Percentiles rank a stretch among this genome's conserved stretches.
These are phyloP conservation scores for Ceratocystis eucalypticola DNA, from an alignment of 2,329 filamentous ascomycete species.

Conservation along the genomic window DNA sequence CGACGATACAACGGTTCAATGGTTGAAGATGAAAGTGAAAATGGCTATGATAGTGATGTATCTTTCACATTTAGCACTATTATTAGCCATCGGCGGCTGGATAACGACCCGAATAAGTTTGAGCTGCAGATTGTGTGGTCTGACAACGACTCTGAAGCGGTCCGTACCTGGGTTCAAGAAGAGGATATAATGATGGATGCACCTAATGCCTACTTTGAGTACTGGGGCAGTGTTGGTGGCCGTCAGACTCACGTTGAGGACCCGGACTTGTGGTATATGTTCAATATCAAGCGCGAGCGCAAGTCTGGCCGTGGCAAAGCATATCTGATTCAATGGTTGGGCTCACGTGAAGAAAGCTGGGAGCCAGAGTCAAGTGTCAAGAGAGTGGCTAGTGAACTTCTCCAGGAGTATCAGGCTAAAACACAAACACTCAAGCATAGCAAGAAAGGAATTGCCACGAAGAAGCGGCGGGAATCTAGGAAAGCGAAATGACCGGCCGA, in stretches of 20 bases:
- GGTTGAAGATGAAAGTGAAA: background rate
- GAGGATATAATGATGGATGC: conserved; percentile 16
- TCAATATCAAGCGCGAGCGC: conserved; percentile 12
- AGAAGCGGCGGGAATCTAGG: background rate
- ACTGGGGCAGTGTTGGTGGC: conserved; percentile 15
- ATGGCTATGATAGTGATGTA: background rate
- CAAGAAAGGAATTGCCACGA: background rate
- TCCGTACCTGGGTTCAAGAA: conserved; percentile 9
- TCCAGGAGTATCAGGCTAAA: conserved; percentile 10
- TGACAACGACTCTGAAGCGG: background rate
- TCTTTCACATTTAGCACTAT: background rate
- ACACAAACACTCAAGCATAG: background rate
- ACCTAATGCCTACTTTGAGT: conserved; percentile 12
- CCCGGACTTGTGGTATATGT: conserved; percentile 18
- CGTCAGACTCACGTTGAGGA: conserved; percentile 15
- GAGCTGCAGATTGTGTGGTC: conserved; percentile 15
- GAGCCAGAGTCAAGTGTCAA: conserved; percentile 12
- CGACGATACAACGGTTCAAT: background rate
- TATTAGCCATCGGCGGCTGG: conserved; percentile 7
- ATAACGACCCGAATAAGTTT: conserved; percentile 12
- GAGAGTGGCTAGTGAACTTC: conserved; percentile 6
- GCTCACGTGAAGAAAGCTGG: conserved; percentile 17
- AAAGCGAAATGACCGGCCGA: background rate
- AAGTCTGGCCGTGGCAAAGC: background rate
- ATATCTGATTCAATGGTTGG: conserved; percentile 16